Evolutionary conservation across 345 rosid species (phyloP), one percentile per base, ranked within the genome.

Genomic region (Aegle marmelos): DNA sequence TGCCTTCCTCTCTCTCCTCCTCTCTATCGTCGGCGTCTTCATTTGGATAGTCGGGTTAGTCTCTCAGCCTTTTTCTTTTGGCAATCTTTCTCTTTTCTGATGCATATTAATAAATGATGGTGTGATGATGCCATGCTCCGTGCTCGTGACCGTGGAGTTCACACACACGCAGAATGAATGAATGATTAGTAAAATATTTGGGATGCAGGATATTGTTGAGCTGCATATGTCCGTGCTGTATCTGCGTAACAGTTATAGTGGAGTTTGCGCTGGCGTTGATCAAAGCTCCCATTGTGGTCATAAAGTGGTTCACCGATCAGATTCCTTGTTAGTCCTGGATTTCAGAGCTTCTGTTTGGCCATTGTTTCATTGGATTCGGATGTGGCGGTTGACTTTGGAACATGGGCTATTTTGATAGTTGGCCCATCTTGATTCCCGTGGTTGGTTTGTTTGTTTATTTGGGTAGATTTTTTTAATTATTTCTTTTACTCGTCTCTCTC

Each of bases 221-320:
- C 41, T 88, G 92, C 73, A 80, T 87, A 70, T 91, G 90, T 75
- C 95, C 95, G 0, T 90, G 92, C 62, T 88, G 90, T 86, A 86
- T 91, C n/a, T 88, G 92, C 73, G 85, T 86, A 73, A 91, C 91
- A 1, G 10, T 91, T n/a, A 19, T 87, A 27, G 87, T 87, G 24
- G 93, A 90, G 85, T 79, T 91, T 25, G 93, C 91, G 0, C 78
- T 88, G 36, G 81, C 82, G n/a, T 77, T 91, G 88, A 87, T 91
- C 81, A 91, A 82, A 83, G 91, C 93, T 73, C 91, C 95, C 2
- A 27, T 89, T 74, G 76, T 22, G 59, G 83, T 91, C 74, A 82
- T 89, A 83, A 72, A 87, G 84, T 91, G 95, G 91, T 91, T 91
- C 84, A 89, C 88, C 68, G 86, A 91, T 57, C 84, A 89, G 85